Conservation (phyloP, 2,329 filamentous ascomycete genomes). For the Alternaria panax region DNA sequence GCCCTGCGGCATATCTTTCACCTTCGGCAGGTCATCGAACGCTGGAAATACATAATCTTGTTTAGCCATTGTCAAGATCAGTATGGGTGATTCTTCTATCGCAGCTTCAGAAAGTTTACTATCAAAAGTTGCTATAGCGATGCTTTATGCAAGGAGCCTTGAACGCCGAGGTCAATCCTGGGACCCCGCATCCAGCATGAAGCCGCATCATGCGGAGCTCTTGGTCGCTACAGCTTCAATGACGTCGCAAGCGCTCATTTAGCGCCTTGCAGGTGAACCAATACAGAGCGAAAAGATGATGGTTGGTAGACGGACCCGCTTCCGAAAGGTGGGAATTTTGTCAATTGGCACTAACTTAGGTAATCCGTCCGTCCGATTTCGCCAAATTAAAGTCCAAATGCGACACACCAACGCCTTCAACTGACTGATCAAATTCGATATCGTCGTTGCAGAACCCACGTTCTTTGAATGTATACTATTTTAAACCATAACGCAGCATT, state of each 20-base stretch:
- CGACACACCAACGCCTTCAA: background rate
- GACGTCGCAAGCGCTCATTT: conserved; percentile 4
- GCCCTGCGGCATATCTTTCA: conserved; percentile 44
- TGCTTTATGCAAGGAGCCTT: background rate
- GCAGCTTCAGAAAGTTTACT: background rate
- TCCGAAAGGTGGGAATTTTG: conserved; percentile 1
- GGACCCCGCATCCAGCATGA: conserved; percentile 6
- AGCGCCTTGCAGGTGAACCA: background rate
- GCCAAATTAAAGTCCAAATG: background rate
- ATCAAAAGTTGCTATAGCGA: background rate
- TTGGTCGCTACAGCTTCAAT: background rate
- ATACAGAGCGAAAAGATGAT: background rate
- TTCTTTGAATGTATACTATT: background rate
- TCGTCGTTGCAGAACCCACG: background rate
- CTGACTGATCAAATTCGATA: background rate
- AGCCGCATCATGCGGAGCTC: background rate
- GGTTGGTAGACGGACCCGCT: background rate
- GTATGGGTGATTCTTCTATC: background rate
- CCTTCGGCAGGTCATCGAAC: conserved; percentile 44
- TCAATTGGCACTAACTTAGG: background rate
- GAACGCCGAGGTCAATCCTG: background rate
- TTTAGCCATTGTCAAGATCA: conserved; percentile 10
- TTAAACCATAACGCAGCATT: background rate
- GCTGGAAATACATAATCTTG: conserved; percentile 36
- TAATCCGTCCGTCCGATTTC: conserved; percentile 2